Evolutionary conservation across 1,284 basidiomycete genomes (phyloP), one percentile per base, ranked within the genome.

Genomic region (Moesziomyces globuligerus): DNA sequence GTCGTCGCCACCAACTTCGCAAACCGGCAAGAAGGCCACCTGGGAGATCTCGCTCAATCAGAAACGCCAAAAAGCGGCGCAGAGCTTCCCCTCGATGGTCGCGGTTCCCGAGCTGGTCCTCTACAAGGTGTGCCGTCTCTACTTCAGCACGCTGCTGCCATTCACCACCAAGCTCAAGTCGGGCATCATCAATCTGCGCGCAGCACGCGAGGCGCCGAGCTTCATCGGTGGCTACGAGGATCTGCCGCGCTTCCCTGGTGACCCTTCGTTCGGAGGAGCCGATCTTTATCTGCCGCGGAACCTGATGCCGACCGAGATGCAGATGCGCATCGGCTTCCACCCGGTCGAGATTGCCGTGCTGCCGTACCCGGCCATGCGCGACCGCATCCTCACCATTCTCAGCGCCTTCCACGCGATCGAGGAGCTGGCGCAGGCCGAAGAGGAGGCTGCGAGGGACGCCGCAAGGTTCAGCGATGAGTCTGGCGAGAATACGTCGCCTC

Each of bases 121-220:
- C 29, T 72, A 72, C 69, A 67, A 67, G 37, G 69, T 67, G 13
- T 72, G 69, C 43, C 58, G 69, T 13, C 62, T 72, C 51, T 72
- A 72, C 52, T 72, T 67, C 25, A 72, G 69, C 52, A 53, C 65
- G n/a, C 39, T 72, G 10, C 43, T 72, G 34, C 69, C 69, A 8
- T 72, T 72, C 39, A 62, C 69, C 32, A 67, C 59, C 32, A 55
- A 56, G 20, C 41, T 67, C 59, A 72, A 72, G 46, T 72, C 69
- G 2, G 69, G 69, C 51, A 67, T 72, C 48, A 37, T 62, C 64
- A 72, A 72, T 42, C 59, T 72, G 24, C 62, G 69, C 3, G 58
- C 58, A 1, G 69, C 69, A 5, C 58, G 64, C 11, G 55, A 55
- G 24, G 41, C 48, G 15, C 64, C 69, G 0, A 44, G 52, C 28